Base-by-base conservation (phyloP, 2,329 filamentous ascomycete genomes). In the Didymella sp. region DNA sequence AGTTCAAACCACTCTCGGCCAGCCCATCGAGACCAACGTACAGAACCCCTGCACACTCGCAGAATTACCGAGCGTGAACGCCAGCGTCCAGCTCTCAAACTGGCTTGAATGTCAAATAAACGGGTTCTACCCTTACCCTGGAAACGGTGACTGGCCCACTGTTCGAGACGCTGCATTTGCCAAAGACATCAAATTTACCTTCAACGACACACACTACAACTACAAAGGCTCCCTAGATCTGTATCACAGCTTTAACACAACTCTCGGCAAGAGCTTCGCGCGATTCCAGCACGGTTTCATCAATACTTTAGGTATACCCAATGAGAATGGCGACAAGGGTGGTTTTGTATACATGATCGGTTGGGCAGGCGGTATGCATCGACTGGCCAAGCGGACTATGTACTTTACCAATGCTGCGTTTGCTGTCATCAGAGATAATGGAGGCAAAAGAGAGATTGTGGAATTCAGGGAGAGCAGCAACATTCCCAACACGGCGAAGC, bases 71-170 rank as follows among this genome's bases (percentile, higher is more conserved):
- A 52, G 21, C 24, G 67, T 58, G 9, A 73, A 73, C 51, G 64
- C 69, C 25, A 71, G 67, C 41, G 58, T 71, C 6, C 68, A 71
- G 43, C 60, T 74, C 4, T 63, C 61, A 15, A 71, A 59, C 37
- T 74, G 72, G 72, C 24, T 73, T 12, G 69, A 73, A 56, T 74
- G 72, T 35, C 67, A 70, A 21, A 63, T 71, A 2, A 74, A 74
- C 35, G 63, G 61, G 1, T 73, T 74, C 56, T 74, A 73, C 42
- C 72, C 71, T 1, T 74, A 63, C 33, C 72, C 72, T 19, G 70
- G 51, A 24, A 74, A 74, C 45, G 67, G 61, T 1, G 42, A 70
- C 15, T 74, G 72, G 72, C 64, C 67, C 11, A 38, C 52, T 17
- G 63, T 62, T 17, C 72, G 67, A 41, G 59, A 64, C 11, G 21